Evolutionary conservation across 345 rosid genomes (phyloP), one percentile per base, ranked within the genome.

Genomic region (Camelina laxa): DNA sequence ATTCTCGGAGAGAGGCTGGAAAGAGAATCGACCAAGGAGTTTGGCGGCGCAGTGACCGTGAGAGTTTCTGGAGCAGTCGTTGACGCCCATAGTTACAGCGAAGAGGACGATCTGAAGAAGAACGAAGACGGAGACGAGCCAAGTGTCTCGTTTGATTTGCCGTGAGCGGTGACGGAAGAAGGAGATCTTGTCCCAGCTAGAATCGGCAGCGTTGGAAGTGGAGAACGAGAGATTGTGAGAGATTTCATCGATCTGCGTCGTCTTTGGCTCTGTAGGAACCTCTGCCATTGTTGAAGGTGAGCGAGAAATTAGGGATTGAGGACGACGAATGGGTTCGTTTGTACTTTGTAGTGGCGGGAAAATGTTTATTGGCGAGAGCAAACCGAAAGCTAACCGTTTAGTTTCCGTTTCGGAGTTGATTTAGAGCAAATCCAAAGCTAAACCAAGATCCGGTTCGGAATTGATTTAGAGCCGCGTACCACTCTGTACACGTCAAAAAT

Each of bases 1-100:
- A 77, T 91, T 91, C 84, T 94, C 95, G 9, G 84, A 75, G 70
- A 91, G 81, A 31, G 89, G 96, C 82, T 94, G 98, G 41, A 91
- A 91, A 17, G 94, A 85, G 66, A 84, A 70, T 70, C 84, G 79
- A 4, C 90, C 83, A 3, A 86, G 76, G 63, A 74, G 48, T 65
- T 78, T 62, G 45, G 78, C 69, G 44, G 83, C 82, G 74, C 93
- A 89, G 36, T 87, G 86, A 2, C 81, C 92, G 44, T 73, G 75
- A 38, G 96, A 89, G 78, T 81, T 84, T 6, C 51, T 47, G 42
- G 73, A 57, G 80, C 89, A 91, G 67, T 91, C 82, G 80, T 89
- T 91, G 77, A 88, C 78, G 13, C 80, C 70, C 90, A 90, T 91
- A 61, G 92, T 86, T 70, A 76, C 81, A 6, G 86, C 62, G 73